Evolutionary conservation across 805 yeast genomes (phyloP).

Genomic region (Lipomyces starkeyi): DNA sequence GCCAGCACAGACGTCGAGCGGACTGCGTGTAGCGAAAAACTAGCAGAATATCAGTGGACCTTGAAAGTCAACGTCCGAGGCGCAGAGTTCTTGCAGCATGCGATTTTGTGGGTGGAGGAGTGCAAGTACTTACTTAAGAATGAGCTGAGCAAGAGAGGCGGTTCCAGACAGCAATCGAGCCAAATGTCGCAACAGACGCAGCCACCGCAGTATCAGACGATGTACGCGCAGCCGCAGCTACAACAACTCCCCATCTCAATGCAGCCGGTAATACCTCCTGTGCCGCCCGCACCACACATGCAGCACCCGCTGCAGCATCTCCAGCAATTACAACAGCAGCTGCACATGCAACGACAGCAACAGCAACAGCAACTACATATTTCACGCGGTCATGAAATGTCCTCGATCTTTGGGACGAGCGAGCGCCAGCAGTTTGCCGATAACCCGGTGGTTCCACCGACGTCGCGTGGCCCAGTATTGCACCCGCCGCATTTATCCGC

Average conservation of each 20-base stretch:
- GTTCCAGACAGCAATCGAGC: conserved; percentile 5
- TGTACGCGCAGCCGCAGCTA: neutral
- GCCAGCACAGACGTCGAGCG: conserved; percentile 35
- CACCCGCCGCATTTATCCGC: conserved; percentile 22
- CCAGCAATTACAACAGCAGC: conserved; percentile 30
- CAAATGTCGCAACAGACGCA: conserved; percentile 9
- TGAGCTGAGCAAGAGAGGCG: conserved; percentile 28
- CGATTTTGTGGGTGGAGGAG: conserved; percentile 42
- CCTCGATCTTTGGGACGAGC: conserved; percentile 6
- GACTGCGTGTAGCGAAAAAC: conserved; percentile 34
- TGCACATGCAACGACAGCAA: conserved; percentile 24
- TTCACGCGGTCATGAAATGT: conserved; percentile 1
- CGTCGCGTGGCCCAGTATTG: conserved; percentile 28
- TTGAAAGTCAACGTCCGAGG: conserved; percentile 40
- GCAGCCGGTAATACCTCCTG: conserved; percentile 22
- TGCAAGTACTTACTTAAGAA: conserved; percentile 36
- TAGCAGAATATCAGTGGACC: conserved; percentile 42
- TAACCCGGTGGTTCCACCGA: conserved; percentile 15
- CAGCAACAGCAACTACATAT: conserved; percentile 25
- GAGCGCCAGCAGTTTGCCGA: conserved; percentile 9
- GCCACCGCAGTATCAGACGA: conserved; percentile 7
- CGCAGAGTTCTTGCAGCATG: conserved; percentile 42
- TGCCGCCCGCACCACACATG: conserved; percentile 23
- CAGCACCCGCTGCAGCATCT: conserved; percentile 31
- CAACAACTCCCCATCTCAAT: conserved; percentile 25